Base-by-base conservation (phyloP, 1,139 yeast genomes). In the Nakaseomyces sp. region DNA sequence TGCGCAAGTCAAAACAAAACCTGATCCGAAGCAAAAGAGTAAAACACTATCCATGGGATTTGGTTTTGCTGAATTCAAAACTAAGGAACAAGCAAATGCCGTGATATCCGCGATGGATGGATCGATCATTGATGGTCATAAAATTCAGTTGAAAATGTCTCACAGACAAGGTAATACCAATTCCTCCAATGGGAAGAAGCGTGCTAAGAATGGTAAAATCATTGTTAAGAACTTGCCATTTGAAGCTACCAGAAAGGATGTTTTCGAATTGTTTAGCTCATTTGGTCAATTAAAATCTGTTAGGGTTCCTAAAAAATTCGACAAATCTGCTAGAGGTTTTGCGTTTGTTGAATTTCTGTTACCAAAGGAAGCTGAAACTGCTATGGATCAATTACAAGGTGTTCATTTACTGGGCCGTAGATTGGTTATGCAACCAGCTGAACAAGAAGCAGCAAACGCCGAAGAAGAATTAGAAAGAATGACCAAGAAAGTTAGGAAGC, bases 401-500 rank as follows among this genome's bases (percentile, higher is more conserved):
- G 96, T 93, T 2, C 99, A 91, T 74, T 82, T 91, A 66, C 75
- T 91, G 45, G 99, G 99, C 37, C 81, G 99, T 69, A 77, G 96
- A 53, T 71, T 91, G 55, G 96, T 91, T n/a, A 79, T 93, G 81
- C 95, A 91, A 63, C 88, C 75, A 57, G 98, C 98, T 15, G 84
- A 87, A 58, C 77, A 76, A 48, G 95, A 82, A 45, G 76, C 91
- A 31, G 81, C 71, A 37, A 77, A 85, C 63, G 95, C 87, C 12
- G 97, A 91, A 61, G 91, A 77, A 42, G 96, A 89, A 64, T 88
- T 91, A 52, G 88, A 80, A 40, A 77, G 80, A 62, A 84, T 89
- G 95, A 89, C 95, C 15, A 76, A 73, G 55, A 88, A 85, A 70
- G 94, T 87, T 32, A 74, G 74, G 60, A 80, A 75, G 56, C 97